Evolutionary conservation across 2,329 filamentous ascomycete genomes (phyloP).

Genomic region (Sphaerostilbella broomeana): DNA sequence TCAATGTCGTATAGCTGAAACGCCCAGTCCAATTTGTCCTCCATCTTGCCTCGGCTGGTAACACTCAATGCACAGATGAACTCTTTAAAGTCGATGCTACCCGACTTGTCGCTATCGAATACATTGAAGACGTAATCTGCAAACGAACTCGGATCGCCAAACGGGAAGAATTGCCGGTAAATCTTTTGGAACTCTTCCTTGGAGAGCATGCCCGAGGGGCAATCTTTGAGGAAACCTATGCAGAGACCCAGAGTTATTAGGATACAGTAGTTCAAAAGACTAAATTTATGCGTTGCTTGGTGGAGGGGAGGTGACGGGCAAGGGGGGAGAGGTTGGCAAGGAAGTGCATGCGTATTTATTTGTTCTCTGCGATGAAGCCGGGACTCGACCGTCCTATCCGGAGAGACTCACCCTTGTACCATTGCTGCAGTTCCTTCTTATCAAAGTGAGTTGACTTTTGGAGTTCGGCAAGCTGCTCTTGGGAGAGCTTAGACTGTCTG

Average conservation of each 20-base stretch:
- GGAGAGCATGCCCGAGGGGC: conserved; percentile 90
- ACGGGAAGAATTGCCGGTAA: conserved; percentile 98
- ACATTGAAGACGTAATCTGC: conserved; percentile 99
- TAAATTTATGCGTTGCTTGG: neutral
- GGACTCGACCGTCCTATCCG: neutral
- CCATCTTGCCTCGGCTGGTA: conserved; percentile 95
- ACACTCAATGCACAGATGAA: conserved; percentile 98
- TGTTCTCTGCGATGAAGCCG: too few relatives aligned
- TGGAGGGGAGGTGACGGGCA: neutral
- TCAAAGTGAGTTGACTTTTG: conserved; percentile 98
- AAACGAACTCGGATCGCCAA: conserved; percentile 93
- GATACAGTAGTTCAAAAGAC: neutral
- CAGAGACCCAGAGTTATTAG: neutral
- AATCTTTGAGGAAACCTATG: conserved; percentile 96
- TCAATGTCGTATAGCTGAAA: conserved; percentile 99
- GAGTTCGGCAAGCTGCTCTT: conserved; percentile 89
- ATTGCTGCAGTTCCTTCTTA: conserved; percentile 99
- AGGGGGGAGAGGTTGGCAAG: neutral
- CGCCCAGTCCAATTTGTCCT: conserved; percentile 98
- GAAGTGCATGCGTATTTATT: too few relatives aligned
- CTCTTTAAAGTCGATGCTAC: conserved; percentile 98
- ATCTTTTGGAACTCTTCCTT: conserved; percentile 99
- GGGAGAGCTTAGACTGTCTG: conserved; percentile 97
- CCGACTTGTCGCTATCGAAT: conserved; percentile 95
- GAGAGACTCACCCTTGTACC: conserved; percentile 84